Evolutionary conservation across 1,284 basidiomycete genomes (phyloP).

Genomic region (Lentinus polychrous): DNA sequence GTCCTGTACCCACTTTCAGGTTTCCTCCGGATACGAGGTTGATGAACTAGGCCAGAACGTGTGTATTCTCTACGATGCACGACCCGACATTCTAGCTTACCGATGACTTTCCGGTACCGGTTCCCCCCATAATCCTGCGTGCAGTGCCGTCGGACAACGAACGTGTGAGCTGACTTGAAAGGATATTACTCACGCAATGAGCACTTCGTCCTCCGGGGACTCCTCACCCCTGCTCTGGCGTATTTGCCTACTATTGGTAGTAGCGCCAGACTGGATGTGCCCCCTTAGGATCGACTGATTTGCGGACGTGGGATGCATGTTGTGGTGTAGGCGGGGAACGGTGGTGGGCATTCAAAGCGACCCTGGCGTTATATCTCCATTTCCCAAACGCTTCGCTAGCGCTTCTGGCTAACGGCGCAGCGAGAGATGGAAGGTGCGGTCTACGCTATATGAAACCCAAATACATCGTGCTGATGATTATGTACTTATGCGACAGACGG

Average conservation of each 20-base stretch:
- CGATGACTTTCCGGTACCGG: slow-evolving; percentile 7
- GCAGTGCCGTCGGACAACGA: no score
- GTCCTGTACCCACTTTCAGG: slow-evolving; percentile 21
- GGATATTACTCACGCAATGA: slow-evolving; percentile 5
- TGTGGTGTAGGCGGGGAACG: no score
- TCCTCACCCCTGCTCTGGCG: no score
- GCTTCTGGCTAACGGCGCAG: background rate
- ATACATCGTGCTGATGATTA: background rate
- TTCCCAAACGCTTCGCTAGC: no score
- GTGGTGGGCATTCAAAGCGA: no score
- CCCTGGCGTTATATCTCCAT: no score
- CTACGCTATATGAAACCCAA: background rate
- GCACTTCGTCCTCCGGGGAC: background rate
- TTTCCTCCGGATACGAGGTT: slow-evolving; percentile 27
- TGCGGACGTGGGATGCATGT: no score
- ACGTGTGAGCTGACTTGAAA: background rate
- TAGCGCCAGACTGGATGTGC: no score
- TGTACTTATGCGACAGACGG: slow-evolving; percentile 14
- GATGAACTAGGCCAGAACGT: slow-evolving; percentile 26
- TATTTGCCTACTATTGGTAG: no score
- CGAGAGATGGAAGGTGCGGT: background rate
- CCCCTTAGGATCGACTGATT: no score
- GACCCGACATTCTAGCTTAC: slow-evolving; percentile 11
- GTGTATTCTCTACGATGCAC: slow-evolving; percentile 2
- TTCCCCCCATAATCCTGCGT: slow-evolving; percentile 6